Conservation (phyloP, 768 basidiomycete species). For the Ephemerocybe angulata region DNA sequence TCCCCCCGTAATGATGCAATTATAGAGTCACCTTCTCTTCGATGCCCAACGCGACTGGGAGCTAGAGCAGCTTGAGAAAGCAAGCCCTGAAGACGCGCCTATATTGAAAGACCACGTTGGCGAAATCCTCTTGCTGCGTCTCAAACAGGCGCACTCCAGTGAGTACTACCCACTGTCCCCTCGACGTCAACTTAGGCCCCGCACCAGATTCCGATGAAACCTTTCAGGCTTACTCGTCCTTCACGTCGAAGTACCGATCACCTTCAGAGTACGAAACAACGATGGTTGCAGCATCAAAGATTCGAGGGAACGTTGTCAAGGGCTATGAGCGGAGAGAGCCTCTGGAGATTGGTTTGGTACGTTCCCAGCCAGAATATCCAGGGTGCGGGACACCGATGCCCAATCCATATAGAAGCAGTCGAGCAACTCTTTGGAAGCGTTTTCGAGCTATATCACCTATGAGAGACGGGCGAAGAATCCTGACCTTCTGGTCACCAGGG, state of each 20-base stretch:
- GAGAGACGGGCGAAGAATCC: slow-evolving; percentile 62
- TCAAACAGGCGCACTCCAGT: slow-evolving; percentile 78
- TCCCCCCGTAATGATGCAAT: slow-evolving; percentile 5
- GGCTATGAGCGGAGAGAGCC: slow-evolving; percentile 61
- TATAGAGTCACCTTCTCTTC: slow-evolving; percentile 71
- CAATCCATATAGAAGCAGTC: slow-evolving; percentile 31
- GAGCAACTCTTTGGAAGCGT: slow-evolving; percentile 51
- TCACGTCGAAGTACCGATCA: slow-evolving; percentile 76
- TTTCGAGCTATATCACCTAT: slow-evolving; percentile 56
- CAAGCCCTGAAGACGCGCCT: slow-evolving; percentile 44
- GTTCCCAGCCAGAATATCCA: slow-evolving; percentile 11
- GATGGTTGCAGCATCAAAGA: slow-evolving; percentile 75
- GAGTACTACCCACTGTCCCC: slow-evolving; percentile 1
- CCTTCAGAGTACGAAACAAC: slow-evolving; percentile 72
- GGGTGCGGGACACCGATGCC: too few relatives aligned
- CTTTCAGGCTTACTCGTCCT: slow-evolving; percentile 81
- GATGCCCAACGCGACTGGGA: slow-evolving; percentile 73
- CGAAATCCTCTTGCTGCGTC: slow-evolving; percentile 56
- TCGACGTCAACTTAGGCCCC: background rate
- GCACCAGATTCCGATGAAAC: slow-evolving; percentile 74
- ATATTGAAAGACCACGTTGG: slow-evolving; percentile 51
- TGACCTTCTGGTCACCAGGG: slow-evolving; percentile 51
- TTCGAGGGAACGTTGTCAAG: slow-evolving; percentile 56
- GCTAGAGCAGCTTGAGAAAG: slow-evolving; percentile 52
- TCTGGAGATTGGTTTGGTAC: slow-evolving; percentile 59